These are phyloP conservation scores for Xylaria sp. DNA, from an alignment of 2,329 filamentous ascomycete species.

Conservation along the genomic window DNA sequence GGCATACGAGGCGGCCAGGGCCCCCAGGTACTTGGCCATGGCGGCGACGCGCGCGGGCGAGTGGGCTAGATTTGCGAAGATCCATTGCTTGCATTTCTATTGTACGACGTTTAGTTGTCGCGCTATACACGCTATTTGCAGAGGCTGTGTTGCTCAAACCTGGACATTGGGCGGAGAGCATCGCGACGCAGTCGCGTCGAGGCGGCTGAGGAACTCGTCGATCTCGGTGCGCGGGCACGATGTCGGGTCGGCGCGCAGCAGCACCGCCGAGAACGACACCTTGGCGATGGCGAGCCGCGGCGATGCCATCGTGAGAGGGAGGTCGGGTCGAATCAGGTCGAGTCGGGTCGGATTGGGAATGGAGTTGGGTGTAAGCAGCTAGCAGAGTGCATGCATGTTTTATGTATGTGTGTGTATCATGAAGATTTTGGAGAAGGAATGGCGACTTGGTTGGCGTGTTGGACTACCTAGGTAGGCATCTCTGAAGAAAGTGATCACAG, in stretches of 20 bases:
- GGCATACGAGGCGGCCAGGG: slow-evolving; percentile 71
- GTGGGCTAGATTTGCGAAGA: slow-evolving; percentile 75
- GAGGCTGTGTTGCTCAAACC: slow-evolving; percentile 72
- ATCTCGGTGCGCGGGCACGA: slow-evolving; percentile 76
- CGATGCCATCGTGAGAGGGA: slow-evolving; percentile 65
- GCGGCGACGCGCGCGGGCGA: slow-evolving; percentile 74
- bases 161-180: slow-evolving; percentile 87
- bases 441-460: background rate
- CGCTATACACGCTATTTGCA: slow-evolving; percentile 55
- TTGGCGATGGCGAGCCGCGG: slow-evolving; percentile 82
- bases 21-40: slow-evolving; percentile 79
- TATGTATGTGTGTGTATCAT: background rate
- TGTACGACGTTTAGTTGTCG: slow-evolving; percentile 51
- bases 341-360: too few relatives aligned
- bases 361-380: background rate
- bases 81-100: slow-evolving; percentile 91
- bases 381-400: slow-evolving; percentile 22
- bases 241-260: slow-evolving; percentile 79
- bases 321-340: too few relatives aligned
- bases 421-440: background rate
- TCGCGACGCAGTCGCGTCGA: slow-evolving; percentile 73
- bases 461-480: background rate
- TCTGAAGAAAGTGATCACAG: background rate
- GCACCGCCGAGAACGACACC: slow-evolving; percentile 78
- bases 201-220: slow-evolving; percentile 72